Evolutionary conservation across 306 rosid species (phyloP).

Genomic region (Castanea sativa): DNA sequence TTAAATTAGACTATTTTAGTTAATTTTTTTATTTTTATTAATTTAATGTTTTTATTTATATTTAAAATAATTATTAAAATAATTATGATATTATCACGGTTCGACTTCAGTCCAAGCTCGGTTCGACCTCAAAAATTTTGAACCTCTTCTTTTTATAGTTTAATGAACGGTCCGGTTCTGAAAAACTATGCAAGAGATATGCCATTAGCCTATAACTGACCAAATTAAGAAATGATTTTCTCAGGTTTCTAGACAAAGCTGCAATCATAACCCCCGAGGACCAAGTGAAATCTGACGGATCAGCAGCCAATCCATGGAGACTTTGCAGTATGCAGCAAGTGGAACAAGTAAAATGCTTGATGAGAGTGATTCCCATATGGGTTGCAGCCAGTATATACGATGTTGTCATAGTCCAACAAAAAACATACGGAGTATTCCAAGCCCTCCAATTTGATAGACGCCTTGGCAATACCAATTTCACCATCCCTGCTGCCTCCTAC

Average conservation of each 20-base stretch:
- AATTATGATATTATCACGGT: no score
- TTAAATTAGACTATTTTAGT: no score
- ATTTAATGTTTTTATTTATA: no score
- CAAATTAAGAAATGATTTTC: background rate
- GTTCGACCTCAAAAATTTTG: no score
- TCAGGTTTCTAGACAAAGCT: slow-evolving; percentile 73
- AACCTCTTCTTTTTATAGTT: no score
- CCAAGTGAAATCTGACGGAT: slow-evolving; percentile 58
- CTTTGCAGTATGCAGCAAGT: slow-evolving; percentile 80
- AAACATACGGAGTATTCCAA: slow-evolving; percentile 70
- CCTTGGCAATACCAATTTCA: slow-evolving; percentile 45
- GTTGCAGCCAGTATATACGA: slow-evolving; percentile 39
- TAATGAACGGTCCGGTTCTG: no score
- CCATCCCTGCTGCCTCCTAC: slow-evolving; percentile 74
- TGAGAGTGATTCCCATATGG: slow-evolving; percentile 78
- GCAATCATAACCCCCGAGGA: slow-evolving; percentile 58
- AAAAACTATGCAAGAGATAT: no score
- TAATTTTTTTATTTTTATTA: no score
- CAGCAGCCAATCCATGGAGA: slow-evolving; percentile 72
- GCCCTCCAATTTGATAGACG: slow-evolving; percentile 73
- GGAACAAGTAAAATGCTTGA: slow-evolving; percentile 74
- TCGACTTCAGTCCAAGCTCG: no score
- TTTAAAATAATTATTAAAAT: no score
- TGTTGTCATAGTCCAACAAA: slow-evolving; percentile 44
- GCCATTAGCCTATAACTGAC: background rate